A percentile compares a stretch with the other conserved stretches of the same genome.
Conservation (phyloP, 2,329 filamentous ascomycete genomes). For the Ascochyta viciae-villosae region DNA sequence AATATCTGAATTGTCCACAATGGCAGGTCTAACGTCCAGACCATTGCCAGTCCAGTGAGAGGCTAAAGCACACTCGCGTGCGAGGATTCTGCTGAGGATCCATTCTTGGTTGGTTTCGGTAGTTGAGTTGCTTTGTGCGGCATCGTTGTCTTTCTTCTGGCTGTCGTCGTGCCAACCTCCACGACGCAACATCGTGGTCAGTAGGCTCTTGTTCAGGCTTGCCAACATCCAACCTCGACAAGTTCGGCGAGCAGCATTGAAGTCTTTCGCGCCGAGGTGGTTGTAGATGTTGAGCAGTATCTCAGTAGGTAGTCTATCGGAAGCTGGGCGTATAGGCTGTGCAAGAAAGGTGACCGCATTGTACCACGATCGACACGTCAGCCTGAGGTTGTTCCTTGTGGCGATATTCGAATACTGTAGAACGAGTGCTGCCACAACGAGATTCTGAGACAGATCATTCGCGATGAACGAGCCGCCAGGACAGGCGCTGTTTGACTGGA, state of each 20-base stretch:
- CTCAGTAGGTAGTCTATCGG: constrained; percentile 53
- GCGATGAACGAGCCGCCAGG: neutral
- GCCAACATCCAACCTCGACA: constrained; percentile 67
- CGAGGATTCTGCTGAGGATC: constrained; percentile 56
- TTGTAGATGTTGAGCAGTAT: constrained; percentile 36
- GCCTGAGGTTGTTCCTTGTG: constrained; percentile 34
- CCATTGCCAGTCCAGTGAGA: constrained; percentile 50
- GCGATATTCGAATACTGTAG: constrained; percentile 23
- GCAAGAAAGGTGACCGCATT: constrained; percentile 30
- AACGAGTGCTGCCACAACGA: constrained; percentile 4
- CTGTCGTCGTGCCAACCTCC: constrained; percentile 56
- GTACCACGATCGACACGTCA: constrained; percentile 48
- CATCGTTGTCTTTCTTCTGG: constrained; percentile 34
- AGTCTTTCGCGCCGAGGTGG: constrained; percentile 56
- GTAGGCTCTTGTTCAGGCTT: constrained; percentile 60
- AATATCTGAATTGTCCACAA: constrained; percentile 32
- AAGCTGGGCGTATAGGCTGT: constrained; percentile 35
- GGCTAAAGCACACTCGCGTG: constrained; percentile 59
- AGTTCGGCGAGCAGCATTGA: constrained; percentile 66
- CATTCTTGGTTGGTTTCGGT: constrained; percentile 36
- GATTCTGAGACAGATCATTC: neutral
- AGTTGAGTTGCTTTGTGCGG: too few species aligned
- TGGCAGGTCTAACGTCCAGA: constrained; percentile 20
- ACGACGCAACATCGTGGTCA: constrained; percentile 61
- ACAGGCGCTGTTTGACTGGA: neutral